Evolutionary conservation across 345 rosid species (phyloP), one percentile per base, ranked within the genome.

Genomic region (Citrus hindsii): DNA sequence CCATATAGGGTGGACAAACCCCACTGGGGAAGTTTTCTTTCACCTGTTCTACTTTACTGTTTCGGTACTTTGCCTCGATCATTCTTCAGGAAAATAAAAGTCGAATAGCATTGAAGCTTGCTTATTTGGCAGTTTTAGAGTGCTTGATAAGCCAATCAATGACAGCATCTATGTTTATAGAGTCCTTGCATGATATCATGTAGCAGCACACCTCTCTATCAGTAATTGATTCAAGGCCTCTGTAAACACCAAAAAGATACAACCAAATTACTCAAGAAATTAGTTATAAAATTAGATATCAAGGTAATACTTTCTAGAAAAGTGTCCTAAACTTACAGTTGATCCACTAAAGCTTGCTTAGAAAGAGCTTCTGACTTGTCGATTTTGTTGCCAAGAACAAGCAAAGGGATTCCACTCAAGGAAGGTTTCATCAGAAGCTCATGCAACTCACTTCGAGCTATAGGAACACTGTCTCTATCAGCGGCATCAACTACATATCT

Each of bases 71-170:
- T 42, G 67, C 70, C 53, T 71, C 19, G n/a, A 42, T 25, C 69
- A 30, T 28, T 73, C 46, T 30, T 55, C 46, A 25, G 56, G 25
- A 56, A 67, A 58, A 6, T 59, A 40, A 64, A 69, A 33, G 21
- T 28, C 7, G 28, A 6, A 67, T 27, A 66, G 22, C 46, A 28
- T 46, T 28, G 40, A 63, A 69, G 38, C 14, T 24, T 66, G 58
- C 56, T 87, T 83, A 92, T 37, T 61, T 79, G 40, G 89, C 89
- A 2, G 90, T 79, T 84, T 82, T 92, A 12, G 98, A 94, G 85
- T 96, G 98, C 93, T 96, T 96, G 76, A 96, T 93, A 65, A 96
- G 98, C 99, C 99, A 94, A 74, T 96, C 98, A 7, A 96, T 90
- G 35, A 94, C 98, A 5, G 76, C 83, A 83, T 94, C 98, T 32